Evolutionary conservation across 805 yeast genomes (phyloP).

Genomic region (Saccharomycopsis javanensis): DNA sequence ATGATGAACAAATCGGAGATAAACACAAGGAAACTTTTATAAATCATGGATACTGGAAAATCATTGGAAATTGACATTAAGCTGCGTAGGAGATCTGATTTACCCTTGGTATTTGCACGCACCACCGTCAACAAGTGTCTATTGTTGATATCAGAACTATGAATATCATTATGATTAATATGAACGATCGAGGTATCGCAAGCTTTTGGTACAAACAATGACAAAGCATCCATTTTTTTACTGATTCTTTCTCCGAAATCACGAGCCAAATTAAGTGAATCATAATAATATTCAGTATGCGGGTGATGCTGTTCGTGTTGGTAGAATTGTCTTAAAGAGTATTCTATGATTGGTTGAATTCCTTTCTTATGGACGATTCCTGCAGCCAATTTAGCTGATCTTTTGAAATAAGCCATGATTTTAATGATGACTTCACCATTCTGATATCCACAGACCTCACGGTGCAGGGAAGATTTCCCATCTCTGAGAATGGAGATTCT

Average conservation of each 20-base stretch:
- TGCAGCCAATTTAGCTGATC: neutral
- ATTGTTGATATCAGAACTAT: neutral
- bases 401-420: neutral
- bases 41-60: neutral
- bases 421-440: neutral
- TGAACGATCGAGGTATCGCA: neutral
- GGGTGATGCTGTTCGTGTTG: neutral
- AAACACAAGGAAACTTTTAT: conserved; percentile 1
- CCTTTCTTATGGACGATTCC: neutral
- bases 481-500: neutral
- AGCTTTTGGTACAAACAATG: neutral
- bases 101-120: neutral
- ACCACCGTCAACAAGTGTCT: neutral
- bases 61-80: neutral
- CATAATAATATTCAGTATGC: neutral
- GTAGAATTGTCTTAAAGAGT: neutral
- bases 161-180: neutral
- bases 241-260: neutral
- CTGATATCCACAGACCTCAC: conserved; percentile 6
- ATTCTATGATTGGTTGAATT: neutral
- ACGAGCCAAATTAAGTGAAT: neutral
- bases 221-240: neutral
- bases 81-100: neutral
- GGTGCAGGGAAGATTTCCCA: conserved; percentile 4
- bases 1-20: conserved; percentile 6